Conservation (phyloP, 148 eudicot species). For the Polygonum maritimum region DNA sequence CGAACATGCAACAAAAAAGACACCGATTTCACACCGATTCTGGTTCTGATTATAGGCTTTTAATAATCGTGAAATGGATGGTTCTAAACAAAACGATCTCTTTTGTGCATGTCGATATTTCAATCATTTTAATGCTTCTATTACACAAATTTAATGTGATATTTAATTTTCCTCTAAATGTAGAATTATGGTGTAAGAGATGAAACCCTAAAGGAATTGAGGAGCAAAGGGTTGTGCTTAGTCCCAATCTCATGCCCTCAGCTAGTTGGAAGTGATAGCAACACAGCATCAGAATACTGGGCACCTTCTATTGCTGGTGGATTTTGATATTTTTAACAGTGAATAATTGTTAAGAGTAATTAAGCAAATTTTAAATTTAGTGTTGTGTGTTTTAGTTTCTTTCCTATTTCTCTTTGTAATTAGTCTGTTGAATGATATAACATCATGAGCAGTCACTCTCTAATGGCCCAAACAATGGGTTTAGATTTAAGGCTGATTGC, state of each 20-base stretch:
- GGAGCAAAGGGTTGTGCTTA: slow-evolving; percentile 67
- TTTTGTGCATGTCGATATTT: neutral
- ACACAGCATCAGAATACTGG: slow-evolving; percentile 70
- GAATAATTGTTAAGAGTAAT: neutral
- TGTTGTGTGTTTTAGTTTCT: slow-evolving; percentile 1
- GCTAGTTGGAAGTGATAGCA: slow-evolving; percentile 45
- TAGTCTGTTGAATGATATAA: slow-evolving; percentile 20
- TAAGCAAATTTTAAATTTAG: neutral
- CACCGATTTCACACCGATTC: too few species aligned
- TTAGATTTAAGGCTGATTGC: slow-evolving; percentile 31
- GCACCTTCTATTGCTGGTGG: slow-evolving; percentile 53
- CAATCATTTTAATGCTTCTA: neutral
- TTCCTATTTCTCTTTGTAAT: slow-evolving; percentile 13
- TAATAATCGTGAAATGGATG: too few species aligned
- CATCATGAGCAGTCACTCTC: slow-evolving; percentile 44
- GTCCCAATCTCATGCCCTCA: slow-evolving; percentile 62
- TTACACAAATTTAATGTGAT: neutral
- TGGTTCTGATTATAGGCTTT: too few species aligned
- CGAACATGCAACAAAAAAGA: too few species aligned
- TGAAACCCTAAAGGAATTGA: slow-evolving; percentile 38
- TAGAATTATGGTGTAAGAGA: neutral
- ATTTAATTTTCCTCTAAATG: neutral
- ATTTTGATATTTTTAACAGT: slow-evolving; percentile 18
- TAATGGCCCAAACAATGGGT: neutral
- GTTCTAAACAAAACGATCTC: neutral